phyloP scores from a whole-genome alignment of 129 eudicot species.

The Flaveria brownii region DNA sequence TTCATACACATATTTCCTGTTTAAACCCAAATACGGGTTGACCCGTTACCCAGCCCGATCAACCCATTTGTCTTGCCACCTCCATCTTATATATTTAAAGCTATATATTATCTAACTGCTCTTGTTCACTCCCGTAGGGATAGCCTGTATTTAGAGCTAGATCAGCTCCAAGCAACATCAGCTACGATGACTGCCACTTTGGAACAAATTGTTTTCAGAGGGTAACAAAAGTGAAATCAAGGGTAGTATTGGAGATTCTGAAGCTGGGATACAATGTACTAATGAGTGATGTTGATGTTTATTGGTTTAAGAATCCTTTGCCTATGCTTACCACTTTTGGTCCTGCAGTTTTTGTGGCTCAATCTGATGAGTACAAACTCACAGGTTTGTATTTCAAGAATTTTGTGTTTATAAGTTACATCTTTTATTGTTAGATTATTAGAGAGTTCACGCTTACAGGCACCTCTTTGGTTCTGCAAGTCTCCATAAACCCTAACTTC shows the following conservation, averaged over 20 bases:
- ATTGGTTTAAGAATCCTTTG: slow-evolving; percentile 23
- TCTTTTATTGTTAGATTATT: neutral
- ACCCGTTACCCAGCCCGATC: neutral
- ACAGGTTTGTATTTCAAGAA: slow-evolving; percentile 51
- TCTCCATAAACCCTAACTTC: no score
- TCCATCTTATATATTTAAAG: neutral
- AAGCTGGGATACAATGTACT: slow-evolving; percentile 78
- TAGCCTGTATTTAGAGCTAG: slow-evolving; percentile 75
- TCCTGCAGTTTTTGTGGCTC: slow-evolving; percentile 83
- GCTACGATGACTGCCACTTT: slow-evolving; percentile 83
- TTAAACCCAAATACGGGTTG: neutral
- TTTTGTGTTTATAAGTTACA: neutral
- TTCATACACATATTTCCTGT: neutral
- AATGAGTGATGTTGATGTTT: neutral
- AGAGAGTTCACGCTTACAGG: no score
- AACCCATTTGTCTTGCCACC: neutral
- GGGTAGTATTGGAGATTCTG: slow-evolving; percentile 81
- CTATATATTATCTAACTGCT: slow-evolving; percentile 23
- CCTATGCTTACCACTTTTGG: slow-evolving; percentile 72
- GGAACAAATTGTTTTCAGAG: slow-evolving; percentile 40
- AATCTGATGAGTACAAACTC: slow-evolving; percentile 77
- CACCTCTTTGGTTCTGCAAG: no score
- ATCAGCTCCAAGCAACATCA: slow-evolving; percentile 68
- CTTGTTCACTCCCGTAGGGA: slow-evolving; percentile 49
- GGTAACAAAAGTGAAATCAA: slow-evolving; percentile 92